These are phyloP conservation scores for Leucaena leucocephala DNA, from an alignment of 306 rosid genomes.

Conservation along the genomic window DNA sequence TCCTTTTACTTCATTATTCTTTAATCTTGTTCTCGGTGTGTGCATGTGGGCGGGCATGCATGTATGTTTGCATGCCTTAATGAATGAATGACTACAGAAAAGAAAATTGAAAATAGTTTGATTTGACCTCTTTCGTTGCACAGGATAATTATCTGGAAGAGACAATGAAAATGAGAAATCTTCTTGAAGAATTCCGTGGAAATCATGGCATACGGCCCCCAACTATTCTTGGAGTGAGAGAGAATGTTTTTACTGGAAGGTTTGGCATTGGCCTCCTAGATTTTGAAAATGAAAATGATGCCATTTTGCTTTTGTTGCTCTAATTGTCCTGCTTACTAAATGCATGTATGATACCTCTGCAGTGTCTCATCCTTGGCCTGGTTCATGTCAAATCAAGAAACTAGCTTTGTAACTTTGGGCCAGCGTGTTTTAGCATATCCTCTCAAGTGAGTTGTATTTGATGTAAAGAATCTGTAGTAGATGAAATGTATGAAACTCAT, in stretches of 20 bases:
- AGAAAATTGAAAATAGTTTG: conserved; percentile 3
- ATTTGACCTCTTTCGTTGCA: conserved; percentile 23
- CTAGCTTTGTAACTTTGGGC: conserved; percentile 96
- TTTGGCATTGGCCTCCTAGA: conserved; percentile 41
- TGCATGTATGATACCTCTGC: conserved; percentile 44
- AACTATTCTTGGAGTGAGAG: conserved; percentile 95
- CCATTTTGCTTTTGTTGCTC: conserved; percentile 20
- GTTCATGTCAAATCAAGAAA: conserved; percentile 99
- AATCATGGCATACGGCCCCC: conserved; percentile 85
- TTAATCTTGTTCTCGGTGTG: neutral
- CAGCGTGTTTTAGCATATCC: conserved; percentile 92
- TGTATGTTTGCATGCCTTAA: too few relatives aligned
- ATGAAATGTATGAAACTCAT: conserved; percentile 12
- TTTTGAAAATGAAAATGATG: conserved; percentile 25
- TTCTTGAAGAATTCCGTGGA: conserved; percentile 79
- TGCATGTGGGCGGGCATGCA: neutral
- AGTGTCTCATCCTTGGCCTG: conserved; percentile 98
- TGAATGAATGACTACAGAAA: conserved; percentile 21
- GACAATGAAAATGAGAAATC: conserved; percentile 98
- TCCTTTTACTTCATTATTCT: neutral
- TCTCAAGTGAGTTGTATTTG: conserved; percentile 74
- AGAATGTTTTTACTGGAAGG: conserved; percentile 98
- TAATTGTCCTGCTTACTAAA: conserved; percentile 31
- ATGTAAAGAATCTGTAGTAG: conserved; percentile 8
- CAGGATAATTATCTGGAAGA: conserved; percentile 98